Evolutionary conservation across 2,329 filamentous ascomycete genomes (phyloP).

Genomic region (Penicillium sp.): DNA sequence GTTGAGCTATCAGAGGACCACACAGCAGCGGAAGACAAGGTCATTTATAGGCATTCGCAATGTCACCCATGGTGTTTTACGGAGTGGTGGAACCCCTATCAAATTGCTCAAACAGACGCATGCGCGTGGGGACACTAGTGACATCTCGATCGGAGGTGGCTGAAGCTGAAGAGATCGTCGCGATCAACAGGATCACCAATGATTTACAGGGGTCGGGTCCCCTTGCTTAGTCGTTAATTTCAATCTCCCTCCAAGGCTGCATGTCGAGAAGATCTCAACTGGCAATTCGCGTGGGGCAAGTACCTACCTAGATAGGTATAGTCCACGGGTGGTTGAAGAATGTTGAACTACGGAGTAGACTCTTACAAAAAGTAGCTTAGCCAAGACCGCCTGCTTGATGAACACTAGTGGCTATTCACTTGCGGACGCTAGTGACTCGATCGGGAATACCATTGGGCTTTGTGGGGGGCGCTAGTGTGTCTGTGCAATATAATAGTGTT

Average conservation of each 20-base stretch:
- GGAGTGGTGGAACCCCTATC: background rate
- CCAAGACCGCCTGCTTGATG: background rate
- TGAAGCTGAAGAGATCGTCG: background rate
- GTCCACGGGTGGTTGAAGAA: background rate
- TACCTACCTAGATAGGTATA: background rate
- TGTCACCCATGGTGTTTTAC: background rate
- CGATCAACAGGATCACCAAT: background rate
- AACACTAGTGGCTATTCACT: background rate
- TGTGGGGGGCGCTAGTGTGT: background rate
- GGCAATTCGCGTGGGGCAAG: background rate
- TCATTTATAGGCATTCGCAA: conserved; percentile 1
- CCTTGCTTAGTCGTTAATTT: background rate
- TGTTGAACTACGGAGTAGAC: background rate
- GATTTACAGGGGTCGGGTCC: background rate
- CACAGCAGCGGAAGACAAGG: background rate
- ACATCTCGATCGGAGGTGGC: background rate
- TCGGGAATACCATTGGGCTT: background rate
- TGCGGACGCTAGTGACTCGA: background rate
- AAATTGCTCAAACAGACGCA: background rate
- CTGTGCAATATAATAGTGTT: background rate
- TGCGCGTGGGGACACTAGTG: background rate
- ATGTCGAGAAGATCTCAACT: background rate
- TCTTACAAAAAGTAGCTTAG: background rate
- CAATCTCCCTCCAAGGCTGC: background rate
- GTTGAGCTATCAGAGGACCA: background rate